Evolutionary conservation across 192 early-diverging fungal genomes (phyloP), one percentile per base, ranked within the genome.

Genomic region (Coemansia furcata): DNA sequence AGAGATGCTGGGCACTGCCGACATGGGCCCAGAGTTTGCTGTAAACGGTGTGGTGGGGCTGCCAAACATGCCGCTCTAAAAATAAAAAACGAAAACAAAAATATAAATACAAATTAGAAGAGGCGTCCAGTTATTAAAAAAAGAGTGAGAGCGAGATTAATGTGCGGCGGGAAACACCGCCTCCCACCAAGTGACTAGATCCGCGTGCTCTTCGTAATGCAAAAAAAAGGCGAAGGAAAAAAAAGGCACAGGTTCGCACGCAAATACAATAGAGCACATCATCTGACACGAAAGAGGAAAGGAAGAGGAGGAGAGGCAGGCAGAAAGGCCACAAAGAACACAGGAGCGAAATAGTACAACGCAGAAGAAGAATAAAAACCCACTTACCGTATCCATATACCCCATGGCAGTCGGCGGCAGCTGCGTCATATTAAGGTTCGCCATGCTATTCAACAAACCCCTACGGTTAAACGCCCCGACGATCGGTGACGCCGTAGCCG

Each of bases 401-500:
- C 21, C 54, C 26, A 61, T 43, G 9, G 62, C 63, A 17, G 71
- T 57, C 0, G 75, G 66, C n/a, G 80, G 76, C 66, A 78, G 49
- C 63, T 73, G 80, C 5, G 80, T 17, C 68, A 83, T 72, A 50
- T 72, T 83, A 10, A 83, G 32, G 7, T 52, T 66, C 14, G 80
- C 80, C 80, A 83, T 77, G 35, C 80, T 57, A 4, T 66, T 71
- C 33, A 74, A 33, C 26, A 83, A 35, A 1, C 67, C 69, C 2
- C 72, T 61, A 6, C 80, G 65, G 8, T 38, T 62, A 15, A 68
- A 38, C 52, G 21, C 69, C 44, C 32, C 32, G 9, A 61, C 32
- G 1, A 63, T 78, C 14, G 80, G 80, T 32, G 75, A 77, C 19
- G 68, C 76, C 0, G 71, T 77, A 23, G 80, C 80, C 21, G 80